A percentile compares a stretch with the other conserved stretches of the same genome.
These are phyloP conservation scores for Ilyonectria sp. DNA, from an alignment of 2,329 filamentous ascomycete species.

Conservation along the genomic window DNA sequence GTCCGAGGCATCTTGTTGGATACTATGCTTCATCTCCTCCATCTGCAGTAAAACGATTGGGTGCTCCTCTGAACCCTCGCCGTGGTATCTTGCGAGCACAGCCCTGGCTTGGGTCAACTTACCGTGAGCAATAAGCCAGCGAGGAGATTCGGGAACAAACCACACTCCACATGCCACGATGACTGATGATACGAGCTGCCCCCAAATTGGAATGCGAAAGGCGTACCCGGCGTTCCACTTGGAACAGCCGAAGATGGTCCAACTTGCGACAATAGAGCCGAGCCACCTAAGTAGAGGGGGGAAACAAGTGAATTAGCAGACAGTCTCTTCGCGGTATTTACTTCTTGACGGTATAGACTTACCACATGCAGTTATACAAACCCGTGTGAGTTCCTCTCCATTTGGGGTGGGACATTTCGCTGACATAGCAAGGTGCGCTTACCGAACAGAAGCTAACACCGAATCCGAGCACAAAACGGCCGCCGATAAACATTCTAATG, in stretches of 20 bases:
- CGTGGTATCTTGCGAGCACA: background rate
- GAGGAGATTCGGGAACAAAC: background rate
- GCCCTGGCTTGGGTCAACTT: background rate
- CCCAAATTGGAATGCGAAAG: background rate
- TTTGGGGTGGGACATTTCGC: background rate
- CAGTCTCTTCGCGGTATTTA: too few relatives aligned
- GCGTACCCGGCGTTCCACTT: too few relatives aligned
- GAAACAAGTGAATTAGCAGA: too few relatives aligned
- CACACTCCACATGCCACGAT: background rate
- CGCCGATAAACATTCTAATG: background rate
- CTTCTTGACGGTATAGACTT: too few relatives aligned
- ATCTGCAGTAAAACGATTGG: background rate
- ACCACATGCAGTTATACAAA: background rate
- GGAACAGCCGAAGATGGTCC: background rate
- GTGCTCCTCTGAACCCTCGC: background rate
- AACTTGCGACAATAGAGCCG: background rate
- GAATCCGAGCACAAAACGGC: background rate
- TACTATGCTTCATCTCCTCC: slow-evolving; percentile 39
- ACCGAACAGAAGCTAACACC: background rate
- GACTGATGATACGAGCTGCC: background rate
- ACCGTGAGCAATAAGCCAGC: background rate
- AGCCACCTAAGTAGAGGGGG: background rate
- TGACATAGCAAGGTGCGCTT: background rate
- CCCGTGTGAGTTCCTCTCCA: background rate
- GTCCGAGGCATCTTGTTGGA: slow-evolving; percentile 46